Evolutionary conservation across 768 basidiomycete species (phyloP).

Genomic region (Dendrothele bispora): DNA sequence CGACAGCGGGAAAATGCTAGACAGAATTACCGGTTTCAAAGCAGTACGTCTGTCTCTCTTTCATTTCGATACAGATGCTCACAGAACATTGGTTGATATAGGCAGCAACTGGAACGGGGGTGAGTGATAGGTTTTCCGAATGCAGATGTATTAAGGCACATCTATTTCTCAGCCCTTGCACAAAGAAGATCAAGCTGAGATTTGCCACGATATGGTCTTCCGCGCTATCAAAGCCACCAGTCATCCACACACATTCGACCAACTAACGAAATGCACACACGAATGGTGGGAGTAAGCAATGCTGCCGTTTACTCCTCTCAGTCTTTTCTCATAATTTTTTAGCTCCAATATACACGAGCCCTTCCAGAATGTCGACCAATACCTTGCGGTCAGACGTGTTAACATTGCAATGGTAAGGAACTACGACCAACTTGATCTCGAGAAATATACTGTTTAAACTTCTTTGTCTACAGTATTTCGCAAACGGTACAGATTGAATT

Average conservation of each 20-base stretch:
- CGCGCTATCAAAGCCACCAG: conserved; percentile 13
- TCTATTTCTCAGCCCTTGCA: conserved; percentile 8
- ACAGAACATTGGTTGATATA: not conserved
- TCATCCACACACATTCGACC: conserved; percentile 11
- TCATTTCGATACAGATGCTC: not conserved
- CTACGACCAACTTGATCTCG: not conserved
- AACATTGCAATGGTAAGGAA: conserved; percentile 9
- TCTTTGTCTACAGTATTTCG: conserved; percentile 2
- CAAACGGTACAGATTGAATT: not conserved
- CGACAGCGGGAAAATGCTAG: conserved; percentile 10
- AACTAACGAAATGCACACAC: conserved; percentile 10
- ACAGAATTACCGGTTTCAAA: conserved; percentile 12
- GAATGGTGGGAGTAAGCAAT: conserved; percentile 9
- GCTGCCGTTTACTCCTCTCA: not conserved
- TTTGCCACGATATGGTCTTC: conserved; percentile 15
- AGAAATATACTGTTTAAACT: not conserved
- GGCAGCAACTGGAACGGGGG: conserved; percentile 12
- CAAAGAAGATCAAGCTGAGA: conserved; percentile 8
- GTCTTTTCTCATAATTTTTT: not conserved
- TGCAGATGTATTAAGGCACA: not conserved
- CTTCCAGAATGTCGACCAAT: conserved; percentile 5
- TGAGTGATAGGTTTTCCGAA: not conserved
- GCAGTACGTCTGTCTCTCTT: not conserved
- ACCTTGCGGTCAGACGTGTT: conserved; percentile 1
- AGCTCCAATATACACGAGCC: not conserved